Evolutionary conservation across 2,329 filamentous ascomycete genomes (phyloP), one percentile per base, ranked within the genome.

Genomic region (Microcera coccophila): DNA sequence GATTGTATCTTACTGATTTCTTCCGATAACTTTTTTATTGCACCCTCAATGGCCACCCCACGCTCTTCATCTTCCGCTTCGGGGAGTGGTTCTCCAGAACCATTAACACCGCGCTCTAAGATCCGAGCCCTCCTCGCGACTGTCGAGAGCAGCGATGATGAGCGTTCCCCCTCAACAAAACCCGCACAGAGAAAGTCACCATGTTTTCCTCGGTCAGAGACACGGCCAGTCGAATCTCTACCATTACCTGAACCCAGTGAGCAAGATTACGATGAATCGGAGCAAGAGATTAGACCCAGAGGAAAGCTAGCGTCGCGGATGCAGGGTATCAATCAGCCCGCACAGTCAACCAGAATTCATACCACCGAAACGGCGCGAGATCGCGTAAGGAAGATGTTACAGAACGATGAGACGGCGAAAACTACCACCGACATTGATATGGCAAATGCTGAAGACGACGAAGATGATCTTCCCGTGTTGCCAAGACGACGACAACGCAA

Each of bases 301-400:
- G 83, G 84, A 18, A 76, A 78, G 39, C 70, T 87, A 52, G 83
- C 83, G 11, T 74, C 83, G 14, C 73, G 79, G 39, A 81, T 89
- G 74, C 74, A 77, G 48, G 74, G 61, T 32, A 53, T 48, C 22
- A 42, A 47, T 17, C 36, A 50, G 28, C 59, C 53, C 8, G 52
- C 53, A 10, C 47, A 41, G 18, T 24, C 41, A 19, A 17, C 19
- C 26, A 38, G 37, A n/a, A 39, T 18, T 18, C 55, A 55, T 19
- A 44, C 48, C 10, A 50, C 59, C 2, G 62, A 62, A 33, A 65
- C 62, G 36, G 64, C 67, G 4, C 61, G 66, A 38, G 68, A 73
- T 45, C 67, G 71, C 45, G 64, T 70, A 26, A 72, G 61, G 54
- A 70, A 66, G 53, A 64, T 72, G 57, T 57, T 77, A 11, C 57